A percentile compares a stretch with the other conserved stretches of the same genome.
phyloP scores from a whole-genome alignment of 2,329 filamentous ascomycete genomes.

The Cercospora nicotianae region DNA sequence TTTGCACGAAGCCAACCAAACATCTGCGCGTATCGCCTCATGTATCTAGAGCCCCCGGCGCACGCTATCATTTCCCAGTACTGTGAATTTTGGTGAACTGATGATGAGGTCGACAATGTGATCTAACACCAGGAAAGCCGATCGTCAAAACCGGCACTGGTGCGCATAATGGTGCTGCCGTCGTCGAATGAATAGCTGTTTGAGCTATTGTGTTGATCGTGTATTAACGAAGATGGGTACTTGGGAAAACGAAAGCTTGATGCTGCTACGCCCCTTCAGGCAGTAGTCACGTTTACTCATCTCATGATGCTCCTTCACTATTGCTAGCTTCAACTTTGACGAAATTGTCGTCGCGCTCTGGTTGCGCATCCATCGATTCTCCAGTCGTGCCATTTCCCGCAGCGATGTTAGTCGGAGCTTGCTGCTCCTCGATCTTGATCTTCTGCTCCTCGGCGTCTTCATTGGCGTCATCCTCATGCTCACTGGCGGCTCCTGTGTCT shows the following conservation, averaged over 20 bases:
- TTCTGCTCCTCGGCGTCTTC: conserved; percentile 8
- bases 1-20: no score
- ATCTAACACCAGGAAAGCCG: neutral
- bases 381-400: neutral
- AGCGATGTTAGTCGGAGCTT: neutral
- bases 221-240: neutral
- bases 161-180: neutral
- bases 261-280: neutral
- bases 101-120: neutral
- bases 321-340: neutral
- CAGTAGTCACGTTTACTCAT: neutral
- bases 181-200: neutral
- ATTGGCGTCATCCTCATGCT: conserved; percentile 19
- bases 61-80: no score
- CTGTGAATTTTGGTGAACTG: no score
- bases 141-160: neutral
- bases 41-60: no score
- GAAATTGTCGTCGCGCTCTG: neutral
- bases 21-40: no score
- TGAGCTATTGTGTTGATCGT: neutral
- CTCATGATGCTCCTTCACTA: neutral
- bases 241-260: neutral
- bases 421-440: conserved; percentile 8
- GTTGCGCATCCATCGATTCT: neutral
- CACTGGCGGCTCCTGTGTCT: conserved; percentile 11